These are phyloP conservation scores for Neospora caninum DNA, from an alignment of 169 alveolate species.

Conservation along the genomic window DNA sequence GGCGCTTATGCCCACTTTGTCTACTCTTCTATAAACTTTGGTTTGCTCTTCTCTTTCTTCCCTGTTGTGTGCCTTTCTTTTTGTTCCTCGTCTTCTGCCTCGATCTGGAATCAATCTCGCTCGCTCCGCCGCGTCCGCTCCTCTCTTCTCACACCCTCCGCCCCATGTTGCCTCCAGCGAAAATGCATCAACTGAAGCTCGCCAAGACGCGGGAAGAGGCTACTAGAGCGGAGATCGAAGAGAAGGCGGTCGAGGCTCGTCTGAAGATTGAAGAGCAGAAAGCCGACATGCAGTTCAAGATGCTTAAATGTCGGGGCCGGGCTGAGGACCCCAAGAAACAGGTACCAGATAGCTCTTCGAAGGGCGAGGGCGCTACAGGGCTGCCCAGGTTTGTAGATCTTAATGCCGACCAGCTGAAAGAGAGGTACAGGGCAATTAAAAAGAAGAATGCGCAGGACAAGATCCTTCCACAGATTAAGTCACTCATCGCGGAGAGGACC, in stretches of 20 bases:
- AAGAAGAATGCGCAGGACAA: background rate
- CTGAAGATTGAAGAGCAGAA: background rate
- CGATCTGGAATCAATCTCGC: background rate
- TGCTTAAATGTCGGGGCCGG: background rate
- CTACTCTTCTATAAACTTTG: background rate
- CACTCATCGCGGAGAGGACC: background rate
- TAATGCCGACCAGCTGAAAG: background rate
- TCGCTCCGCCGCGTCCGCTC: background rate
- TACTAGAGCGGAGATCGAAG: background rate
- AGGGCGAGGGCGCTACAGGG: background rate
- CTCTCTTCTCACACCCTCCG: background rate
- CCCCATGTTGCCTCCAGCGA: background rate
- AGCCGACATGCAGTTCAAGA: background rate
- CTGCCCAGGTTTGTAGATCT: background rate
- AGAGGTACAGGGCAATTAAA: conserved; percentile 21
- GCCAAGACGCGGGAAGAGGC: conserved; percentile 31
- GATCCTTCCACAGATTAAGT: background rate
- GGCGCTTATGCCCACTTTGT: too few species aligned
- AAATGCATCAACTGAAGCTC: background rate
- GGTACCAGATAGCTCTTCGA: background rate
- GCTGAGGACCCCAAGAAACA: background rate
- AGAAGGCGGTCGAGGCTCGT: background rate
- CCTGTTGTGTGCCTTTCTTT: background rate
- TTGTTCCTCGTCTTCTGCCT: background rate
- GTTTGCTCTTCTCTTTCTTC: background rate